A percentile compares a stretch with the other conserved stretches of the same genome.
These are phyloP conservation scores for Microsporum canis DNA, from an alignment of 2,329 filamentous ascomycete species.

Conservation along the genomic window DNA sequence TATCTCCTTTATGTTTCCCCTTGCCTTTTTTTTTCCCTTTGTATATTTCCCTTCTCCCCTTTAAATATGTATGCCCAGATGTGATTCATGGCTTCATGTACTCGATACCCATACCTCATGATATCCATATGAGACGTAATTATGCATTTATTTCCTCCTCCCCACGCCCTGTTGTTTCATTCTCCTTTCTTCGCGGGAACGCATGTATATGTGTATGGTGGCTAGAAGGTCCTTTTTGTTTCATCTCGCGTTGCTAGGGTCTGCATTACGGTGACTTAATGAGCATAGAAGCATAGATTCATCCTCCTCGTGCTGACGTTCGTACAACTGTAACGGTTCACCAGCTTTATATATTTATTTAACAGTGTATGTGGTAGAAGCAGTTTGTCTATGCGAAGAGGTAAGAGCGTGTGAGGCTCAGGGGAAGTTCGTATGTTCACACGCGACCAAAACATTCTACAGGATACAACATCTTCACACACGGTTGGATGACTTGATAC, in stretches of 20 bases:
- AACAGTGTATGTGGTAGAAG: too few relatives aligned
- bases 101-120: not conserved
- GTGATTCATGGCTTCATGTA: not conserved
- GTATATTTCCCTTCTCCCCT: not conserved
- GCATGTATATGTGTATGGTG: not conserved
- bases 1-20: not conserved
- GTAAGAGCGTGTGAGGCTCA: not conserved
- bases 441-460: not conserved
- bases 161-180: not conserved
- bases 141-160: not conserved
- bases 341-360: too few relatives aligned
- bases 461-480: not conserved
- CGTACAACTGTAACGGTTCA: too few relatives aligned
- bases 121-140: not conserved
- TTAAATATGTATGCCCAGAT: not conserved
- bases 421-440: not conserved
- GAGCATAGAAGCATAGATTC: not conserved
- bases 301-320: too few relatives aligned
- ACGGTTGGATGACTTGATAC: not conserved
- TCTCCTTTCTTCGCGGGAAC: not conserved
- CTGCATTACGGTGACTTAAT: not conserved
- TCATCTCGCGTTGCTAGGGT: not conserved
- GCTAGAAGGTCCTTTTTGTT: not conserved
- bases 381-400: not conserved
- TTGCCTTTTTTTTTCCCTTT: not conserved